A percentile compares a stretch with the other conserved stretches of the same genome.
These are phyloP conservation scores for Fusarium tjaetaba DNA, from an alignment of 2,329 filamentous ascomycete species.

Conservation along the genomic window DNA sequence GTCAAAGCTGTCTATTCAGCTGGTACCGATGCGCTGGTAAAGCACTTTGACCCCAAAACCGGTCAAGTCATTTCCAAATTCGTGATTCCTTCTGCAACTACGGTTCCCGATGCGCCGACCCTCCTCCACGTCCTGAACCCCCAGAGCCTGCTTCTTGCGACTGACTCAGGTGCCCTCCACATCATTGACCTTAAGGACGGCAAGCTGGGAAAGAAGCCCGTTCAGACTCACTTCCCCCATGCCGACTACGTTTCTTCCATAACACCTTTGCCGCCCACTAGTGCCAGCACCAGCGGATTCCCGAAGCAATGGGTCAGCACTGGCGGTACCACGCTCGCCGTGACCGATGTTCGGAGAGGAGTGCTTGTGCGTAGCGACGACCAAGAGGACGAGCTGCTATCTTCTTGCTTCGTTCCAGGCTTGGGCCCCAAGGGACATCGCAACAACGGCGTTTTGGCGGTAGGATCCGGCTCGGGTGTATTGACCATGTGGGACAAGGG, in stretches of 20 bases:
- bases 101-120: constrained; percentile 75
- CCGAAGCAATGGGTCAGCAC: constrained; percentile 96
- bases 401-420: constrained; percentile 80
- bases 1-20: constrained; percentile 69
- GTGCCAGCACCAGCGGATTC: constrained; percentile 85
- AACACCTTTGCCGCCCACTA: constrained; percentile 81
- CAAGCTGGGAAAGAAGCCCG: constrained; percentile 69
- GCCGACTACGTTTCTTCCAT: constrained; percentile 93
- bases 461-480: constrained; percentile 80
- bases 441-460: constrained; percentile 79
- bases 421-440: constrained; percentile 72
- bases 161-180: constrained; percentile 89
- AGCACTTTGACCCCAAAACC: constrained; percentile 66
- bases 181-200: constrained; percentile 82
- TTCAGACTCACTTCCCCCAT: constrained; percentile 86
- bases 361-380: constrained; percentile 91
- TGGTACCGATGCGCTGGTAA: constrained; percentile 68
- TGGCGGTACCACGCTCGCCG: constrained; percentile 87
- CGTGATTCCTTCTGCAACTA: constrained; percentile 70
- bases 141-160: constrained; percentile 87
- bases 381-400: constrained; percentile 93
- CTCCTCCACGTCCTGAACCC: constrained; percentile 86
- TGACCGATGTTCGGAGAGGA: constrained; percentile 87
- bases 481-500: constrained; percentile 94
- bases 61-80: constrained; percentile 84